Base-by-base conservation (phyloP, 257 asterid genomes). In the Solanum piurae region DNA sequence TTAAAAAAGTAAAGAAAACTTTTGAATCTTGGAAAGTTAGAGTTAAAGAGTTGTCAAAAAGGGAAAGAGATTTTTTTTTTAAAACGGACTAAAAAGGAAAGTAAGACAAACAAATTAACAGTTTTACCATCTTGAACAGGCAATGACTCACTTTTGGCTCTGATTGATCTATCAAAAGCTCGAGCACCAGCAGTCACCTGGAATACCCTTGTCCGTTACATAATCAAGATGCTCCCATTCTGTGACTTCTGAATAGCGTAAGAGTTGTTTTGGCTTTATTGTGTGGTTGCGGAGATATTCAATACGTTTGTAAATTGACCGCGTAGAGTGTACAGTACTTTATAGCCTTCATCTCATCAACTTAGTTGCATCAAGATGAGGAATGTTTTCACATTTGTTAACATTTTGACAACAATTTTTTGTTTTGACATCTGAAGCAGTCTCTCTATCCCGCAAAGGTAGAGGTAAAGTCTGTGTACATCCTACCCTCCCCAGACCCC, bases 101-200 rank as follows among this genome's bases (percentile, higher is more conserved):
- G 33, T n/a, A 64, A n/a, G 33, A 64, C 33, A n/a, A 64, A n/a
- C 1, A 64, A 64, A 64, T n/a, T 86, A 44, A 44, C 29, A 12
- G 6, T 13, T 27, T 27, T 42, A 85, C 79, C 60, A 49, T 40
- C 31, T 40, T 85, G 64, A 69, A 68, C 87, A 85, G 87, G 87
- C 87, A 68, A 68, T 85, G 87, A 1, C 29, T 85, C 77, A 85
- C 82, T 85, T 85, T 85, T 85, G 87, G 87, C 42, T 85, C 33
- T 85, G 87, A 85, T 8, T 9, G 9, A 85, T 68, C 87, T 23
- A 42, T 31, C 44, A 38, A 64, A 66, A 62, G 27, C 42, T 49
- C n/a, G 42, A 29, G 29, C 2, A 3, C 38, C 85, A 79, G 27
- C 85, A 27, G 36, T 49, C 84, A 79, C 36, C 14, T 2, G 84